Evolutionary conservation across 2,329 filamentous ascomycete species (phyloP).

Genomic region (Purpureocillium lavendulum): DNA sequence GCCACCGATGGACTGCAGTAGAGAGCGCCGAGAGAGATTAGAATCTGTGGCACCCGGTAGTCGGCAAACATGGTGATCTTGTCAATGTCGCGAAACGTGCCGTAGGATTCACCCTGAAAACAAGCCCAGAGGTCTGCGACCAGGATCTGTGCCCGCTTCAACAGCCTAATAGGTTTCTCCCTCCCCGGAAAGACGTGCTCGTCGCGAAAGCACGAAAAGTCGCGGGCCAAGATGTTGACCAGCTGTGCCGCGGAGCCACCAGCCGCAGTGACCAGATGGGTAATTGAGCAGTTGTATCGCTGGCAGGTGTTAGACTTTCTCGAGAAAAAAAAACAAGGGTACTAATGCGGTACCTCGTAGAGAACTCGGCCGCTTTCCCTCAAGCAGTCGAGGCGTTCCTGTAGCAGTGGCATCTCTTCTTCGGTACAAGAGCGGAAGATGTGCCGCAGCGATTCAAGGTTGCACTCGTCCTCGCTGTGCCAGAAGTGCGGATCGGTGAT

Average conservation of each 20-base stretch:
- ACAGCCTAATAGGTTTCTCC: constrained; percentile 62
- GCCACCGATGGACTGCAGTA: constrained; percentile 77
- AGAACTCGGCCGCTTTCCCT: constrained; percentile 77
- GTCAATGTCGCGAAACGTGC: constrained; percentile 81
- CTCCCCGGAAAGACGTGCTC: constrained; percentile 67
- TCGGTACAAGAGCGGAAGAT: constrained; percentile 82
- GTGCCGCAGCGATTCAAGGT: constrained; percentile 61
- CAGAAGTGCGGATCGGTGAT: constrained; percentile 87
- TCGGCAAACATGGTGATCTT: constrained; percentile 98
- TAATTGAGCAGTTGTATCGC: constrained; percentile 69
- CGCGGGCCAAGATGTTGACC: constrained; percentile 74
- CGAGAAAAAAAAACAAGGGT: neutral
- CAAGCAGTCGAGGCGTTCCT: constrained; percentile 69
- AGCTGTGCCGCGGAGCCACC: constrained; percentile 73
- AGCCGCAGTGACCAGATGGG: constrained; percentile 65
- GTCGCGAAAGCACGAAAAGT: constrained; percentile 83
- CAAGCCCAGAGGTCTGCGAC: constrained; percentile 96
- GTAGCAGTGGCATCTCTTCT: constrained; percentile 78
- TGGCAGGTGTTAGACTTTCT: constrained; percentile 20
- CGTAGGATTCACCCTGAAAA: constrained; percentile 73
- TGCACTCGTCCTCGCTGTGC: constrained; percentile 68
- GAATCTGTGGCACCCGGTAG: constrained; percentile 91
- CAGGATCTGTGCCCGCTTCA: constrained; percentile 93
- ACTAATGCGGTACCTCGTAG: constrained; percentile 50
- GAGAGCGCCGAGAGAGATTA: constrained; percentile 74